These are phyloP conservation scores for Dipteronia dyeriana DNA, from an alignment of 345 rosid genomes.

Conservation along the genomic window DNA sequence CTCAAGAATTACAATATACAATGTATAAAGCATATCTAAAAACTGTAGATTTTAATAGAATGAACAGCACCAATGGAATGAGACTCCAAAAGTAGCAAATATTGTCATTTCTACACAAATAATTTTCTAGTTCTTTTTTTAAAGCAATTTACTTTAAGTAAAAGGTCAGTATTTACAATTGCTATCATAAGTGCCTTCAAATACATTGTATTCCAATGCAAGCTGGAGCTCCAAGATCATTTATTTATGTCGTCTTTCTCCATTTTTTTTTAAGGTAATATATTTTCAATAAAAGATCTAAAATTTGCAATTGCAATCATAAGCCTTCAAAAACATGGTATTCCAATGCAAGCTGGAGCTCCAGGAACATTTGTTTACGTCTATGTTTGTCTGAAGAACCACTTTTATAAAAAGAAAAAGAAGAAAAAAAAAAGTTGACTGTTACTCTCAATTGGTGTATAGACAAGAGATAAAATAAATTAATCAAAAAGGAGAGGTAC, in stretches of 20 bases:
- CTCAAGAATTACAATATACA: neutral
- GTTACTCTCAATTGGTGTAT: neutral
- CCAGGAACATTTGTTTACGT: neutral
- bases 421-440: neutral
- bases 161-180: neutral
- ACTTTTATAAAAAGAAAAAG: neutral
- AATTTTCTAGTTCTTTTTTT: no score
- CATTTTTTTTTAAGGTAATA: no score
- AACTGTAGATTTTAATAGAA: neutral
- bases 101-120: neutral
- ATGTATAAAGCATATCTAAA: neutral
- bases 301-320: neutral
- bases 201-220: no score
- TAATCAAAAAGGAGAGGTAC: neutral
- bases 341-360: neutral
- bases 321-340: neutral
- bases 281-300: neutral
- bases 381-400: neutral
- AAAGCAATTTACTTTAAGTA: no score
- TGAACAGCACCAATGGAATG: neutral
- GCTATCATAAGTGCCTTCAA: neutral
- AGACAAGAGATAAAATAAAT: neutral
- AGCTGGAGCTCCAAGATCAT: neutral
- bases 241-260: no score
- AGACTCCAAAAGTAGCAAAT: neutral